These are phyloP conservation scores for Epichloe bromicola DNA, from an alignment of 2,329 filamentous ascomycete genomes.

Conservation along the genomic window DNA sequence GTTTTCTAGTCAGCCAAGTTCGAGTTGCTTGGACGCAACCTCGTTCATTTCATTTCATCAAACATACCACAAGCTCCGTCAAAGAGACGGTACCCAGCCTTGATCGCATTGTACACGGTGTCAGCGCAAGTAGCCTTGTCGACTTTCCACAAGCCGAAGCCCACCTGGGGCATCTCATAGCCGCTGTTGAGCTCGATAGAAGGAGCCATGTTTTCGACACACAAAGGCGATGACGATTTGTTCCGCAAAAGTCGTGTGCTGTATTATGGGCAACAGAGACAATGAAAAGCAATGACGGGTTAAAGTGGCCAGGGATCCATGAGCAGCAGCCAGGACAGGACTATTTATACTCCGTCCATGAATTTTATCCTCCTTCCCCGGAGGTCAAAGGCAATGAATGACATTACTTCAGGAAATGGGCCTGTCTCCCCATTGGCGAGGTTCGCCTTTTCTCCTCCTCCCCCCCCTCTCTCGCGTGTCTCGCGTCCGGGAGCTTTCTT, in stretches of 20 bases:
- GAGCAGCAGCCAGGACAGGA: neutral
- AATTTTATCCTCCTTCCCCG: neutral
- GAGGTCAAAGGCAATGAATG: neutral
- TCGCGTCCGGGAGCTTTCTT: too few species aligned
- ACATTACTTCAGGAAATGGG: neutral
- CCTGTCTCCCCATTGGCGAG: neutral
- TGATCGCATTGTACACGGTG: slow-evolving; percentile 63
- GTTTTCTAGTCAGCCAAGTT: neutral
- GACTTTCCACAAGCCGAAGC: slow-evolving; percentile 77
- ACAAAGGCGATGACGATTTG: neutral
- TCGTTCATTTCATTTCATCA: neutral
- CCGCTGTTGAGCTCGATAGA: slow-evolving; percentile 52
- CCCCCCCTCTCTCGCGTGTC: too few species aligned
- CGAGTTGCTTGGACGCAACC: neutral
- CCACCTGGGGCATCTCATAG: slow-evolving; percentile 60
- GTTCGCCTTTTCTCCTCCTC: too few species aligned
- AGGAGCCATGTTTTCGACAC: slow-evolving; percentile 9
- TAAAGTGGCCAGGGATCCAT: neutral
- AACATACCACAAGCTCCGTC: slow-evolving; percentile 37
- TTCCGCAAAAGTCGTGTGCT: neutral
- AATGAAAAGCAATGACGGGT: neutral
- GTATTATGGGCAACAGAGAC: neutral
- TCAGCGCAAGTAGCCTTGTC: slow-evolving; percentile 60
- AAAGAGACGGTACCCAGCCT: slow-evolving; percentile 46
- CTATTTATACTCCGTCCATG: neutral